phyloP scores from a whole-genome alignment of 1,284 basidiomycete genomes.

The Ganoderma meredithae region DNA sequence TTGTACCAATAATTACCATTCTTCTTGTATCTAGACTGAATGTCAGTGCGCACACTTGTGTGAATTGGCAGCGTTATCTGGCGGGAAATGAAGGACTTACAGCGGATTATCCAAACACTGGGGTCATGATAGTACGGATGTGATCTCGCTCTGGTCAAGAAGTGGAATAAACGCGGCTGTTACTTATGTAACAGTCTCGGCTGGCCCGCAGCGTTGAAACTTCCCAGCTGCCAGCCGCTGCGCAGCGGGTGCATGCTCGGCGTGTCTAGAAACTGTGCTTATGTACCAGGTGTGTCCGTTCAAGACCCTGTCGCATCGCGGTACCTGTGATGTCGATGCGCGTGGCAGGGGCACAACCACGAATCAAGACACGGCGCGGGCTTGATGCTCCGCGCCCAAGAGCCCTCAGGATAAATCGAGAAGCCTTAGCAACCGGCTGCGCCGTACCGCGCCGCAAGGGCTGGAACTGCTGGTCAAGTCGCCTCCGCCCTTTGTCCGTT shows the following conservation, averaged over 20 bases:
- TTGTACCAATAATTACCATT: background rate
- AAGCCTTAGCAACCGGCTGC: background rate
- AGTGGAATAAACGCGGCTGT: background rate
- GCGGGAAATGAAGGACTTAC: background rate
- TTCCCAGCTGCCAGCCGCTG: background rate
- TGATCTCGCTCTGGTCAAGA: background rate
- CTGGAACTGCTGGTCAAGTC: background rate
- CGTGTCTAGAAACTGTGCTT: background rate
- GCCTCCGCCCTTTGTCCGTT: background rate
- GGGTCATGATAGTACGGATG: no score
- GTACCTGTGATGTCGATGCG: slow-evolving; percentile 22
- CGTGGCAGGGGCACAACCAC: slow-evolving; percentile 2
- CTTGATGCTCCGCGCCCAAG: slow-evolving; percentile 4
- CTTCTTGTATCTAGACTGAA: background rate
- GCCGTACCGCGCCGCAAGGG: background rate
- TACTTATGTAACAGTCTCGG: background rate
- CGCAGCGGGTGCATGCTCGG: background rate
- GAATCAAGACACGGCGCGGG: background rate
- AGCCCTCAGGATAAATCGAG: background rate
- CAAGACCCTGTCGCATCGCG: background rate
- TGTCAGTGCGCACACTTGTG: background rate
- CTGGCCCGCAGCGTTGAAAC: background rate
- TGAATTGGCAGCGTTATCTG: background rate
- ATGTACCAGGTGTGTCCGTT: background rate
- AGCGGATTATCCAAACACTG: background rate